Base-by-base conservation (phyloP, 2,329 filamentous ascomycete genomes). In the Xylariaceae sp. region DNA sequence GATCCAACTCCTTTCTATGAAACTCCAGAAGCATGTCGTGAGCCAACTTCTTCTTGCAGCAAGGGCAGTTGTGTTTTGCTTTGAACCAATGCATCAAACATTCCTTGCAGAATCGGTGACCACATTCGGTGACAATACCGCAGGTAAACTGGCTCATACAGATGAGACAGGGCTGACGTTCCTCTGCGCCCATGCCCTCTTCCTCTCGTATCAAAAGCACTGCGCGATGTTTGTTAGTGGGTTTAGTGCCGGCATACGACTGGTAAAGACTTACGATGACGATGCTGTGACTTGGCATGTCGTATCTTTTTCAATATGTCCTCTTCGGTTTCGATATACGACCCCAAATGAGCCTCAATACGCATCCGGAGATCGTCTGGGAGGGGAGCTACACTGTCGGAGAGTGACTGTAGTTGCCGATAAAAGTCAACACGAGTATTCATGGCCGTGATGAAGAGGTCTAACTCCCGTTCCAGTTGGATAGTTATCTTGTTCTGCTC, bases 341-440 rank as follows among this genome's bases (percentile, higher is more conserved):
- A 58, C 35, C 76, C 15, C 74, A 17, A 81, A 70, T 6, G 58
- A 61, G n/a, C 1, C 15, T 32, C 46, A 5, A 43, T 17, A 11
- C 71, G 66, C 39, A 87, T 78, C 11, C 85, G 61, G 11, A 86
- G 84, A 49, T 90, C 85, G 48, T 39, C 45, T 3, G 14, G 42
- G 7, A 87, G 88, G 1, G 87, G 85, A 5, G 81, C 79, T 0
- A 97, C 89, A 15, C 83, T 89, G 63, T 97, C 92, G 0, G 91
- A 96, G n/a, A 97, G 83, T 22, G 82, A 80, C 64, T 97, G 94
- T 11, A 97, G 76, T 62, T 96, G 90, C 5, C 86, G 83, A 64
- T 97, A 97, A 64, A 90, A 97, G 49, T 94, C 90, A 1, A 96
- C 71, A 12, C 94, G 85, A 35, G 83, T 77, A 61, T 97, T 97